phyloP scores from a whole-genome alignment of 371 early-diverging fungal genomes.

The Chytridiales sp. region DNA sequence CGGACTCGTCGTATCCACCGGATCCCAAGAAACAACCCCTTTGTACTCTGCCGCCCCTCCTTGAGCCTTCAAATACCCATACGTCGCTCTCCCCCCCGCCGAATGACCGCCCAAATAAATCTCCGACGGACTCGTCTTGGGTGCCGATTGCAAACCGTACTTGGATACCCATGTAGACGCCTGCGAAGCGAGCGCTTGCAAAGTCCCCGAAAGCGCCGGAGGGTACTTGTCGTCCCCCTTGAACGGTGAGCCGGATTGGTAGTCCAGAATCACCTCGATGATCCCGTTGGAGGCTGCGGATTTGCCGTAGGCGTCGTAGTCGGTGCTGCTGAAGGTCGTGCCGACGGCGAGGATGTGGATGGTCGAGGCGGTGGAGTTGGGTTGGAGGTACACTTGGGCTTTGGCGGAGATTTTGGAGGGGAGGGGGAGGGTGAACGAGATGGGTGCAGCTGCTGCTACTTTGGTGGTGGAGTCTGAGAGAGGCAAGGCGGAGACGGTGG shows the following conservation, averaged over 20 bases:
- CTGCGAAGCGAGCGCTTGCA: neutral
- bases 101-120: slow-evolving; percentile 6
- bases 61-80: neutral
- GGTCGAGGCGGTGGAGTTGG: neutral
- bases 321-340: slow-evolving; percentile 5
- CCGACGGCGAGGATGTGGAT: slow-evolving; percentile 10
- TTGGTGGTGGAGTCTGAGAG: neutral
- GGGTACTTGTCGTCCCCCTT: slow-evolving; percentile 5
- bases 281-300: neutral
- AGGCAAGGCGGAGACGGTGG: neutral
- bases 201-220: neutral
- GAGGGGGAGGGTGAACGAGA: neutral
- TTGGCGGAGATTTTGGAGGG: neutral
- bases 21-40: slow-evolving; percentile 2
- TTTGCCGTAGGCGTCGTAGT: slow-evolving; percentile 2
- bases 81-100: slow-evolving; percentile 2
- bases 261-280: slow-evolving; percentile 3
- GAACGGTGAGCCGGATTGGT: neutral
- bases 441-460: neutral
- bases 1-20: neutral
- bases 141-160: neutral
- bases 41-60: neutral
- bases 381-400: slow-evolving; percentile 8
- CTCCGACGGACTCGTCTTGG: neutral
- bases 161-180: slow-evolving; percentile 2